phyloP scores from a whole-genome alignment of 768 basidiomycete genomes.

The Leccinum rimulosum region DNA sequence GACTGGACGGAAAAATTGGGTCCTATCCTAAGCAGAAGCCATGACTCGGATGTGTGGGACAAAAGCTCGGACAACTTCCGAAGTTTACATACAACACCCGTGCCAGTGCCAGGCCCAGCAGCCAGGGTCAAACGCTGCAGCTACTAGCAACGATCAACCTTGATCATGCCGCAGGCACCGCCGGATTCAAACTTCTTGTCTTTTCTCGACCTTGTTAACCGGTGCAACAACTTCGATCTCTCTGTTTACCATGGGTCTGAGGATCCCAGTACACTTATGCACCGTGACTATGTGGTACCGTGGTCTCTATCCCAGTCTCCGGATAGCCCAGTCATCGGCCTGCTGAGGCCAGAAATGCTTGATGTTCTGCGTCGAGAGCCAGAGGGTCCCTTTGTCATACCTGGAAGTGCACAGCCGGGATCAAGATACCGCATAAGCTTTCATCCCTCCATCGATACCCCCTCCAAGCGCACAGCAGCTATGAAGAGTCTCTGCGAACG shows the following conservation, averaged over 20 bases:
- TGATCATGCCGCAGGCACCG: constrained; percentile 3
- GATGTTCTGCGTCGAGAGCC: constrained; percentile 50
- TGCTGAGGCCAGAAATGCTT: constrained; percentile 58
- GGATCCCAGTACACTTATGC: constrained; percentile 26
- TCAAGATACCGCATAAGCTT: constrained; percentile 44
- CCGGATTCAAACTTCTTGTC: constrained; percentile 21
- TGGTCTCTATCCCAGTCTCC: constrained; percentile 52
- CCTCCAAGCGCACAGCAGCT: constrained; percentile 54
- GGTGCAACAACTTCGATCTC: constrained; percentile 68
- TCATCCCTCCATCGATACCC: constrained; percentile 48
- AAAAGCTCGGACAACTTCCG: background rate
- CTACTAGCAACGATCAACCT: background rate
- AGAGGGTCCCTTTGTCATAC: constrained; percentile 43
- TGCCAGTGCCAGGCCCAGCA: background rate
- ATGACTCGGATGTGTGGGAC: background rate
- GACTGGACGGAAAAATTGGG: no score
- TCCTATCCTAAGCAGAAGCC: no score
- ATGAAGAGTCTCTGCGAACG: constrained; percentile 69
- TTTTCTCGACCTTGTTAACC: constrained; percentile 62
- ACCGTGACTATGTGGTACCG: constrained; percentile 49
- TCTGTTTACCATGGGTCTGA: constrained; percentile 27
- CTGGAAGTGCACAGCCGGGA: constrained; percentile 26
- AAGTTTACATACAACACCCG: background rate
- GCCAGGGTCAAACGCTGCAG: background rate
- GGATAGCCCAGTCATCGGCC: constrained; percentile 55